Base-by-base conservation (phyloP, 345 rosid genomes). In the Aquilaria sinensis region DNA sequence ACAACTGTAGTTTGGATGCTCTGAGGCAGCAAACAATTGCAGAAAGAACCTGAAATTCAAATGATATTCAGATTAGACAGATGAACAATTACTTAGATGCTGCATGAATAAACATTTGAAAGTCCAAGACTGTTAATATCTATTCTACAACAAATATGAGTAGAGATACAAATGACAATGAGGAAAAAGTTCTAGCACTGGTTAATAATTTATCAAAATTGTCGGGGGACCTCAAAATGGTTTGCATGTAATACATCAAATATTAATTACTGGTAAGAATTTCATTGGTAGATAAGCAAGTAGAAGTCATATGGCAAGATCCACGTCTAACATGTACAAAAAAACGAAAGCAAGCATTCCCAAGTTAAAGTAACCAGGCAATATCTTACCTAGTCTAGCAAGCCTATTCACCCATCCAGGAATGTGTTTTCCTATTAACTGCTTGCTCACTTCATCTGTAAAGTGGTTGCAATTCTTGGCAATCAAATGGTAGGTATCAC, bases 401-500 rank as follows among this genome's bases (percentile, higher is more conserved):
- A 94, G 75, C 34, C 99, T 83, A 74, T 88, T 94, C 57, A 94
- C 85, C 97, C 96, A 94, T 74, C 96, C 95, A 14, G 99, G 99
- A 68, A 90, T 85, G 57, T 83, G 76, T 78, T 86, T 88, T 68
- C 99, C 96, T 2, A 88, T 85, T 51, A 94, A 77, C 71, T 61
- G 83, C 75, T 53, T 34, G 67, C 89, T 79, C 30, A 86, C 93
- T 64, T 94, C 96, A 63, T 88, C 83, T 0, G 96, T 81, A 68
- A 94, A 94, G 81, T 90, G 99, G 75, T 94, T 94, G 81, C 99
- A 94, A 62, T 94, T 94, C 84, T 94, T 94, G 67, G 95, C 89
- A 72, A 94, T 88, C 86, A 94, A 81, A 85, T 85, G 97, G 69
- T 94, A 94, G 3, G 88, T 77, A 58, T 94, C 95, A 47, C 99